Percentiles rank a stretch among this genome's conserved stretches.
These are phyloP conservation scores for Monosporascus sp. DNA, from an alignment of 2,329 filamentous ascomycete species.

Conservation along the genomic window DNA sequence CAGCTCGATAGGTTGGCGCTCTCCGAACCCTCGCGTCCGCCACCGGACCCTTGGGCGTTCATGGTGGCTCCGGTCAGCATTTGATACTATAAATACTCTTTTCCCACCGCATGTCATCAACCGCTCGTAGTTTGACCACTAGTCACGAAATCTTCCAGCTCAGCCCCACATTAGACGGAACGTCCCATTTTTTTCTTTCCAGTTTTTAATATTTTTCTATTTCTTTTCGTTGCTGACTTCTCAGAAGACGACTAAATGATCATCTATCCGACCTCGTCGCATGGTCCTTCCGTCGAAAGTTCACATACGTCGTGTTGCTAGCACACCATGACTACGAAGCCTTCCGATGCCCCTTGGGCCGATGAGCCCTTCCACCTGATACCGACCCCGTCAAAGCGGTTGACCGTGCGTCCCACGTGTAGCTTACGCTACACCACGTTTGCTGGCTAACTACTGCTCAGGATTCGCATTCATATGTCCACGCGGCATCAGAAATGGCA, in stretches of 20 bases:
- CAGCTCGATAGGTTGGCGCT: constrained; percentile 75
- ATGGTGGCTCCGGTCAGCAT: constrained; percentile 66
- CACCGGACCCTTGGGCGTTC: constrained; percentile 61
- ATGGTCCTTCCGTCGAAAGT: background rate
- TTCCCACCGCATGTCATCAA: no score
- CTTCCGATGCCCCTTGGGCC: constrained; percentile 7
- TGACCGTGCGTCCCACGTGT: constrained; percentile 28
- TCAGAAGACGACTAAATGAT: background rate
- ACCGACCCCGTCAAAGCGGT: constrained; percentile 26
- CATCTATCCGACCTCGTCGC: background rate
- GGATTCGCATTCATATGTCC: constrained; percentile 15
- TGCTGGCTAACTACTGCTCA: constrained; percentile 1
- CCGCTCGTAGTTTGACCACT: no score
- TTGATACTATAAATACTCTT: constrained; percentile 37
- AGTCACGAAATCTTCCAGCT: no score
- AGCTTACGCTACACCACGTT: background rate
- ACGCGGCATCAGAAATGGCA: constrained; percentile 16
- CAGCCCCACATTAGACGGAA: no score
- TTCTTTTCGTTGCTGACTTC: no score
- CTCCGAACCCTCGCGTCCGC: constrained; percentile 70
- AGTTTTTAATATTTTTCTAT: no score
- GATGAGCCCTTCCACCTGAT: constrained; percentile 8
- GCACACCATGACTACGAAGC: constrained; percentile 6
- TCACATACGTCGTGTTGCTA: background rate
- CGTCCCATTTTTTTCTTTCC: no score